These are phyloP conservation scores for Chaetomium globosum DNA, from an alignment of 2,329 filamentous ascomycete species.

Conservation along the genomic window DNA sequence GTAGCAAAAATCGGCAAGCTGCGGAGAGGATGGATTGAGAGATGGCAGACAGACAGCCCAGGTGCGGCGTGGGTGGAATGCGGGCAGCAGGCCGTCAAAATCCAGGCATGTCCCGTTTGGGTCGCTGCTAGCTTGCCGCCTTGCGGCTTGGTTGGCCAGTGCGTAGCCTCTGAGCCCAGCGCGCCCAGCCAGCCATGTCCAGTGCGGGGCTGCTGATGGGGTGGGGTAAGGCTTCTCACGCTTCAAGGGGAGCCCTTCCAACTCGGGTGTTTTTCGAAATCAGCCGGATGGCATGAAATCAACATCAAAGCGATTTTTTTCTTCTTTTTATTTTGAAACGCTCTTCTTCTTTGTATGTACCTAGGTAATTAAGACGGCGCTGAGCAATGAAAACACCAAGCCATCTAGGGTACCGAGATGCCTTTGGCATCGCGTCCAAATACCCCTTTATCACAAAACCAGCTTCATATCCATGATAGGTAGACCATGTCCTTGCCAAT, in stretches of 20 bases:
- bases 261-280: too few relatives aligned
- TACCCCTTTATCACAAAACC: constrained; percentile 1
- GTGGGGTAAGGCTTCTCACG: constrained; percentile 6
- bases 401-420: too few relatives aligned
- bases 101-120: constrained; percentile 21
- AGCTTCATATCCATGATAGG: constrained; percentile 6
- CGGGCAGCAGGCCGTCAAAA: constrained; percentile 20
- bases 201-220: constrained; percentile 15
- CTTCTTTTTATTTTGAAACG: too few relatives aligned
- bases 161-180: constrained; percentile 16
- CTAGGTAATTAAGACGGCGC: too few relatives aligned
- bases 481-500: background rate
- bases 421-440: background rate
- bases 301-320: too few relatives aligned
- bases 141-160: constrained; percentile 18
- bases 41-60: constrained; percentile 18
- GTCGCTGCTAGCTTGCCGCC: background rate
- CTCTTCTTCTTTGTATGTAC: too few relatives aligned
- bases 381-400: too few relatives aligned
- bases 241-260: background rate
- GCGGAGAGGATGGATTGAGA: constrained; percentile 22
- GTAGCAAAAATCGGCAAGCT: constrained; percentile 17
- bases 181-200: background rate
- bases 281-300: too few relatives aligned
- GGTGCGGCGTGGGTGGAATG: constrained; percentile 7